These are phyloP conservation scores for Niebla homalea DNA, from an alignment of 495 filamentous ascomycete species.

Conservation along the genomic window DNA sequence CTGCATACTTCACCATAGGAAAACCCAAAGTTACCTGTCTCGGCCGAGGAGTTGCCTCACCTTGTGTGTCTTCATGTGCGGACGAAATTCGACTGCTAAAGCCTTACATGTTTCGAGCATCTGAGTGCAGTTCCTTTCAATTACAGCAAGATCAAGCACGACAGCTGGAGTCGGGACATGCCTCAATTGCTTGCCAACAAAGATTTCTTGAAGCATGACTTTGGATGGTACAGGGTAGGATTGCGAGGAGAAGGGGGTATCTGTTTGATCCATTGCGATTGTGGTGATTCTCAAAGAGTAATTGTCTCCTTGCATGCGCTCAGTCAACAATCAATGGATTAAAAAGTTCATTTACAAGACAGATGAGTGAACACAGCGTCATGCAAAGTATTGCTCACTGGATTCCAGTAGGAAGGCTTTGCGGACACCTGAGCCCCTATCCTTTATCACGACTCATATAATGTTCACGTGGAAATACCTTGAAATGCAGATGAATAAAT, in stretches of 20 bases:
- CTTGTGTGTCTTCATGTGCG: constrained; percentile 84
- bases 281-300: too few relatives aligned
- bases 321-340: background rate
- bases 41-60: constrained; percentile 24
- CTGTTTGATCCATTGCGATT: background rate
- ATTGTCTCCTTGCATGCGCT: background rate
- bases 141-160: constrained; percentile 55
- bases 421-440: too few relatives aligned
- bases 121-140: constrained; percentile 54
- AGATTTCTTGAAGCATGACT: constrained; percentile 25
- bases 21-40: too few relatives aligned
- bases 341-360: too few relatives aligned
- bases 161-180: constrained; percentile 53
- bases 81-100: constrained; percentile 55
- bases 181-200: constrained; percentile 47
- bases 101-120: constrained; percentile 53
- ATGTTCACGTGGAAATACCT: too few relatives aligned
- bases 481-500: too few relatives aligned
- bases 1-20: too few relatives aligned
- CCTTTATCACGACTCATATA: too few relatives aligned
- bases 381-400: too few relatives aligned
- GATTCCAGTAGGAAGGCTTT: too few relatives aligned
- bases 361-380: too few relatives aligned
- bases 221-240: constrained; percentile 16
- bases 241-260: background rate